Evolutionary conservation across 495 filamentous ascomycete species (phyloP).

Genomic region (Extremus antarcticus): DNA sequence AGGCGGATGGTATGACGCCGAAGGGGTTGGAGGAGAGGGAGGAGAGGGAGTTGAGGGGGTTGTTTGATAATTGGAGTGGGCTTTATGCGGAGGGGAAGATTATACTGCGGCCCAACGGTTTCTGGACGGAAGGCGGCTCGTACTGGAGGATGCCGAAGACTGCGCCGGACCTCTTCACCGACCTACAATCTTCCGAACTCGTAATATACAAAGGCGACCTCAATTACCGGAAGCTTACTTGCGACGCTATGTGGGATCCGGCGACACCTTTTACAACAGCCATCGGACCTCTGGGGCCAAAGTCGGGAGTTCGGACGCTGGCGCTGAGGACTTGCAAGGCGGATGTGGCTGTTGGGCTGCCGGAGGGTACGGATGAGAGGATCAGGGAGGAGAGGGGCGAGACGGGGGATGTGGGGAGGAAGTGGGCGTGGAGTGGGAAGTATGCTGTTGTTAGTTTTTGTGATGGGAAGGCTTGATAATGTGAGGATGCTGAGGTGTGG

Average conservation of each 20-base stretch:
- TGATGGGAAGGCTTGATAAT: slow-evolving; percentile 49
- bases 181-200: slow-evolving; percentile 75
- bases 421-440: slow-evolving; percentile 97
- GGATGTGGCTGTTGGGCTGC: slow-evolving; percentile 86
- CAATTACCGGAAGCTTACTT: slow-evolving; percentile 86
- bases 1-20: slow-evolving; percentile 42
- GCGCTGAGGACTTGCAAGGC: slow-evolving; percentile 91
- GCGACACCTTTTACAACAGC: slow-evolving; percentile 78
- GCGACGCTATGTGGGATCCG: slow-evolving; percentile 82
- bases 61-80: slow-evolving; percentile 70
- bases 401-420: slow-evolving; percentile 54
- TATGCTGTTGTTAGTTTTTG: slow-evolving; percentile 91
- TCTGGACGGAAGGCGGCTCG: slow-evolving; percentile 79
- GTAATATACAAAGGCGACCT: slow-evolving; percentile 95
- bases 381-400: slow-evolving; percentile 56
- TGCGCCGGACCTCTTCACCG: slow-evolving; percentile 57
- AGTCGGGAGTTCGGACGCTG: slow-evolving; percentile 68
- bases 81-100: slow-evolving; percentile 76
- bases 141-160: slow-evolving; percentile 74
- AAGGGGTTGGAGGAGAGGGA: slow-evolving; percentile 55
- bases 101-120: slow-evolving; percentile 64
- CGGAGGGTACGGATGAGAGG: slow-evolving; percentile 66
- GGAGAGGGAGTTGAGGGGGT: slow-evolving; percentile 52
- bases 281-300: slow-evolving; percentile 74
- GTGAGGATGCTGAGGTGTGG: background rate